phyloP scores from a whole-genome alignment of 2,329 filamentous ascomycete genomes.

The Trematosphaeria pertusa region DNA sequence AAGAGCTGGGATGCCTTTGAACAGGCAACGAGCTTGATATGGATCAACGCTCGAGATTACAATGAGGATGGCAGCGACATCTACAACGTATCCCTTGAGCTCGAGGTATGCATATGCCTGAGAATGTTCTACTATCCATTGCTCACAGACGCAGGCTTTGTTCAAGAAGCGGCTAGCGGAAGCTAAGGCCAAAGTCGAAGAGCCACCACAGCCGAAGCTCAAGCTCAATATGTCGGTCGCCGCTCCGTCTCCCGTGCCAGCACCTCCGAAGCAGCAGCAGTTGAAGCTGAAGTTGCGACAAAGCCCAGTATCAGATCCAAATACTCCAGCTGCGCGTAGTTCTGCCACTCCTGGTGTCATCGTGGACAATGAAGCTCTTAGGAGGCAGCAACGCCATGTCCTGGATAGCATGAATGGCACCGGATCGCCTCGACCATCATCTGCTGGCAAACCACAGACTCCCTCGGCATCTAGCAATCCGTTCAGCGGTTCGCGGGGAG shows the following conservation, averaged over 20 bases:
- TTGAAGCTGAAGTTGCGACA: conserved; percentile 69
- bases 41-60: conserved; percentile 87
- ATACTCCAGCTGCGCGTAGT: conserved; percentile 49
- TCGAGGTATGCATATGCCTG: conserved; percentile 70
- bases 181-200: conserved; percentile 74
- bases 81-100: conserved; percentile 74
- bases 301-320: conserved; percentile 48
- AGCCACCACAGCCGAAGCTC: conserved; percentile 77
- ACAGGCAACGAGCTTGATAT: conserved; percentile 79
- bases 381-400: conserved; percentile 60
- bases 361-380: conserved; percentile 62
- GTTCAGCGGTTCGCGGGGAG: conserved; percentile 34
- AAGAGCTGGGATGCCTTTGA: conserved; percentile 85
- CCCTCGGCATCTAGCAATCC: conserved; percentile 34
- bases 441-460: conserved; percentile 35
- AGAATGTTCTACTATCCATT: not conserved
- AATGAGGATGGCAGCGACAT: conserved; percentile 93
- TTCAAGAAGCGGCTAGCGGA: conserved; percentile 73
- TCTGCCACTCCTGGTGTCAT: conserved; percentile 57
- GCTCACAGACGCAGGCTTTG: conserved; percentile 61
- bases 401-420: conserved; percentile 57
- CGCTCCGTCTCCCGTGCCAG: conserved; percentile 26
- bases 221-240: conserved; percentile 72
- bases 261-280: conserved; percentile 46
- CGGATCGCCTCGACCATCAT: conserved; percentile 33